Conservation (phyloP, 345 rosid genomes). For the Salix viminalis region DNA sequence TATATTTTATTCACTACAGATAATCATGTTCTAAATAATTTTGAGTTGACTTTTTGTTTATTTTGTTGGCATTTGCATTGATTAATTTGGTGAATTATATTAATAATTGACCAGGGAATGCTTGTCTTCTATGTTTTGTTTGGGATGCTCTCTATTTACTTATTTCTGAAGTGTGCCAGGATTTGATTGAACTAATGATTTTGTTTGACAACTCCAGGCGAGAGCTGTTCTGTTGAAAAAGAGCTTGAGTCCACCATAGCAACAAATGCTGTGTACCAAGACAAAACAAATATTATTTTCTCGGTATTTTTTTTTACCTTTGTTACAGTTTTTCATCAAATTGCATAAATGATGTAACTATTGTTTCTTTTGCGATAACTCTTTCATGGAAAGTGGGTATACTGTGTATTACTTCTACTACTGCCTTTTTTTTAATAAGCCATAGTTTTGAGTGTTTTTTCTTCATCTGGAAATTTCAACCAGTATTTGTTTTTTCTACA, state of each 20-base stretch:
- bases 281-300: constrained; percentile 94
- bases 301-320: constrained; percentile 49
- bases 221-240: constrained; percentile 94
- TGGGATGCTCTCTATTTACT: constrained; percentile 5
- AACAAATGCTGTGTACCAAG: constrained; percentile 96
- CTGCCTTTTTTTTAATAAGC: neutral
- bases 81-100: neutral
- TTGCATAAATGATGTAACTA: neutral
- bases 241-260: constrained; percentile 61
- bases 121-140: neutral
- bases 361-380: too few species aligned
- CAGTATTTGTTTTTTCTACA: neutral
- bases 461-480: neutral
- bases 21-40: neutral
- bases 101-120: neutral
- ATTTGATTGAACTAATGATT: constrained; percentile 15
- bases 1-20: neutral
- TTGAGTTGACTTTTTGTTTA: neutral
- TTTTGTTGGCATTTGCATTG: neutral
- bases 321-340: constrained; percentile 1
- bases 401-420: too few species aligned
- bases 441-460: neutral
- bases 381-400: too few species aligned
- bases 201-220: constrained; percentile 54
- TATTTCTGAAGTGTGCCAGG: neutral